Conservation (phyloP, 1,284 basidiomycete genomes). For the Pascua sp. region DNA sequence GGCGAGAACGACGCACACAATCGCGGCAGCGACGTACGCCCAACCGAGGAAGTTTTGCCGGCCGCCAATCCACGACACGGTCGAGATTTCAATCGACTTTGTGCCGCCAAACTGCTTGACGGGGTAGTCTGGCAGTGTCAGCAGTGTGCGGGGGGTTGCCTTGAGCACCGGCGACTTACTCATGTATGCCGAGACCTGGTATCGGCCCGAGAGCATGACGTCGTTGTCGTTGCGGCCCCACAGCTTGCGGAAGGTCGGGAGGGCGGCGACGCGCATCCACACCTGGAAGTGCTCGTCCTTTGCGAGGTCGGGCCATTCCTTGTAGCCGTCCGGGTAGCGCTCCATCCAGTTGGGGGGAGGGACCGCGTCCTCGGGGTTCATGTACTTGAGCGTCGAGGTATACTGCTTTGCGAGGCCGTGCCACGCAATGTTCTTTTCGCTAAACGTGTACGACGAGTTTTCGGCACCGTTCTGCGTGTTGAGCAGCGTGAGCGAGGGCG, state of each 20-base stretch:
- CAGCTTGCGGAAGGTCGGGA: constrained; percentile 94
- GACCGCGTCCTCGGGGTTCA: constrained; percentile 60
- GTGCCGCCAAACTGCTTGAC: constrained; percentile 88
- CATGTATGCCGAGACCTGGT: constrained; percentile 72
- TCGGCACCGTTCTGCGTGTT: constrained; percentile 55
- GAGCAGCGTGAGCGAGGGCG: constrained; percentile 57
- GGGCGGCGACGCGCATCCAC: constrained; percentile 97
- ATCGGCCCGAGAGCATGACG: constrained; percentile 68
- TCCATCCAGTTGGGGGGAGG: constrained; percentile 89
- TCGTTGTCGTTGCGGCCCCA: constrained; percentile 85
- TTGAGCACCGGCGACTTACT: constrained; percentile 56
- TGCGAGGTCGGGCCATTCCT: constrained; percentile 71
- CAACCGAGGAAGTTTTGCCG: constrained; percentile 91
- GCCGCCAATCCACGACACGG: constrained; percentile 96
- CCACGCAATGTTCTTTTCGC: constrained; percentile 84
- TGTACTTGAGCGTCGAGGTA: constrained; percentile 53
- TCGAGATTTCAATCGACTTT: constrained; percentile 94
- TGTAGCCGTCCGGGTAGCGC: constrained; percentile 73
- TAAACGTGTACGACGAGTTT: constrained; percentile 67
- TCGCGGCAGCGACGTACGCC: constrained; percentile 88
- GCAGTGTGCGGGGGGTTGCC: neutral
- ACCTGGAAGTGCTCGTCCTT: constrained; percentile 94
- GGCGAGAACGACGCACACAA: constrained; percentile 81
- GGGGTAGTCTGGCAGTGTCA: constrained; percentile 71
- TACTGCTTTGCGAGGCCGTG: constrained; percentile 91